phyloP scores from a whole-genome alignment of 139 green algal species.

The Picochlorum costavermella region DNA sequence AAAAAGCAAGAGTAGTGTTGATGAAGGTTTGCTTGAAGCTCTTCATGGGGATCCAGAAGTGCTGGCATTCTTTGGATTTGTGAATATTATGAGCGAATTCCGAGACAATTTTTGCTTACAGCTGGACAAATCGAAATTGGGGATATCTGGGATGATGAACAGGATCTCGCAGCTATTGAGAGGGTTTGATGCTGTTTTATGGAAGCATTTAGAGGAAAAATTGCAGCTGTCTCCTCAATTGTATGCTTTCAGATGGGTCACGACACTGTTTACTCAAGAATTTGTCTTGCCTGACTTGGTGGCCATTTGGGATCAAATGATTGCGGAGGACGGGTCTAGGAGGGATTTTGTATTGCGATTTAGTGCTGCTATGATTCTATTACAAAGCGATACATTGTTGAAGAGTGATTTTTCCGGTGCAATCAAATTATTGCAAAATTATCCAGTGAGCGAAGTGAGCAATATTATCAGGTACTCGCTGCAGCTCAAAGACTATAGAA shows the following conservation, averaged over 20 bases:
- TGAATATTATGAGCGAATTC: conserved; percentile 74
- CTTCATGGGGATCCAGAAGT: conserved; percentile 56
- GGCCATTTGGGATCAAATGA: conserved; percentile 80
- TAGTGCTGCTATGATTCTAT: conserved; percentile 83
- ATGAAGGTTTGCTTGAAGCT: background rate
- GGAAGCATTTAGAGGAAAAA: conserved; percentile 7
- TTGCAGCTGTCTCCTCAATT: conserved; percentile 72
- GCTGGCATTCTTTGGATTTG: conserved; percentile 92
- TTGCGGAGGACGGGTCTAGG: conserved; percentile 25
- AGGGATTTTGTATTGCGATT: conserved; percentile 68
- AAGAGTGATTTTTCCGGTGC: conserved; percentile 79
- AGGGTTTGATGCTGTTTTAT: conserved; percentile 2
- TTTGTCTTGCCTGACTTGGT: conserved; percentile 78
- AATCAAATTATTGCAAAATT: conserved; percentile 88
- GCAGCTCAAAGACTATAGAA: conserved; percentile 15
- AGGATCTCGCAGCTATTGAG: conserved; percentile 56
- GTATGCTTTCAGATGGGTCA: conserved; percentile 95
- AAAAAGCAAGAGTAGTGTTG: conserved; percentile 17
- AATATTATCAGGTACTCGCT: conserved; percentile 36
- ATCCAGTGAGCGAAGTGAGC: conserved; percentile 56
- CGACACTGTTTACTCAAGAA: conserved; percentile 77
- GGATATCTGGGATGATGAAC: conserved; percentile 73
- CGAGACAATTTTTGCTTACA: conserved; percentile 89
- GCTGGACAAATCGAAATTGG: conserved; percentile 82
- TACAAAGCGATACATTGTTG: conserved; percentile 52